Conservation (phyloP, 2,329 filamentous ascomycete species). For the Alternaria triticimaculans region DNA sequence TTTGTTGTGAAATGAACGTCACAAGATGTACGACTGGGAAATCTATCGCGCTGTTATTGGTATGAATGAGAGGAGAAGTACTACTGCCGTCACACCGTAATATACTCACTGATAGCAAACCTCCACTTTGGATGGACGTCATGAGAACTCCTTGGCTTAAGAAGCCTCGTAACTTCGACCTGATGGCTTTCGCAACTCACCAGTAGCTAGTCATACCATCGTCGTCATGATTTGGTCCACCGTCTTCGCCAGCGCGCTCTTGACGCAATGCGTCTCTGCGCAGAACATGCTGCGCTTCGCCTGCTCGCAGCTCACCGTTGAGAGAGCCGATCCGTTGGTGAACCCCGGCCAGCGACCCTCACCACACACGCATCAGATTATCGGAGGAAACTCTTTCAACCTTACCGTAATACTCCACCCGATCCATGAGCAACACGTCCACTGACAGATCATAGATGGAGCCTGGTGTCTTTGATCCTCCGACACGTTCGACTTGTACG, state of each 20-base stretch:
- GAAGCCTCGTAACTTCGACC: neutral
- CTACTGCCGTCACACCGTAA: neutral
- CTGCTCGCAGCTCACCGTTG: constrained; percentile 50
- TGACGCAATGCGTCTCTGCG: constrained; percentile 32
- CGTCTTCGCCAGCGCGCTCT: constrained; percentile 26
- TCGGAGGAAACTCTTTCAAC: constrained; percentile 43
- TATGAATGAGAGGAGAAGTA: neutral
- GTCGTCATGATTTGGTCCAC: constrained; percentile 34
- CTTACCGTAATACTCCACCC: constrained; percentile 27
- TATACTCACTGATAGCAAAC: neutral
- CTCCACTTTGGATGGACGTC: no score
- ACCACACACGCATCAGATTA: constrained; percentile 42
- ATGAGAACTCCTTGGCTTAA: neutral
- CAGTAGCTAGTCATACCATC: neutral
- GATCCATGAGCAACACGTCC: neutral
- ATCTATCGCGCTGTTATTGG: neutral
- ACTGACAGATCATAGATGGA: constrained; percentile 34
- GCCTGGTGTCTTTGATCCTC: constrained; percentile 31
- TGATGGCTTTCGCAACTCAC: neutral
- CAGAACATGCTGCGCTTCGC: constrained; percentile 46
- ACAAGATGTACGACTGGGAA: neutral
- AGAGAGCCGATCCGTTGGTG: constrained; percentile 60
- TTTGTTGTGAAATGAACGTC: neutral
- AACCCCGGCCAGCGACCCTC: constrained; percentile 33
- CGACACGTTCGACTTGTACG: constrained; percentile 37